Evolutionary conservation across 805 yeast genomes (phyloP).

Genomic region (Blastobotrys terrestris): DNA sequence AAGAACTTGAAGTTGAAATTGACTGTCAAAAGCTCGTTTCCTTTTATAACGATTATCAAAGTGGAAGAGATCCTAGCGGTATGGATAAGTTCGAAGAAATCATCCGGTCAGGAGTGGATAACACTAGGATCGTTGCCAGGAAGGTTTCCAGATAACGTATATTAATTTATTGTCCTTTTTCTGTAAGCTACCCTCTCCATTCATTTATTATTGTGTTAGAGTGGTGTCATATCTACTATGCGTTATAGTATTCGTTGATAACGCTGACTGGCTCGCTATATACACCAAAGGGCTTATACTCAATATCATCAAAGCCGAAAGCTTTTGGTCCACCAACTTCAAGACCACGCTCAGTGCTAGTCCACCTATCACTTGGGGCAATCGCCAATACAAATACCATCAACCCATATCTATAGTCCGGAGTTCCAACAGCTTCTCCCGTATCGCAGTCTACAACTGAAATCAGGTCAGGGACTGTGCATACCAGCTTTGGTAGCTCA

Average conservation of each 20-base stretch:
- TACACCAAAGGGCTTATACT: slow-evolving; percentile 35
- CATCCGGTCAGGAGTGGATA: slow-evolving; percentile 52
- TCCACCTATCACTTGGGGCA: slow-evolving; percentile 36
- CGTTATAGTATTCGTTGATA: slow-evolving; percentile 32
- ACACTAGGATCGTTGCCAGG: slow-evolving; percentile 42
- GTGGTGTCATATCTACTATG: background rate
- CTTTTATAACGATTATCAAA: slow-evolving; percentile 35
- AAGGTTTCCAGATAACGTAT: slow-evolving; percentile 12
- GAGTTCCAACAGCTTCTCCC: slow-evolving; percentile 45
- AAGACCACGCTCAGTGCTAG: slow-evolving; percentile 33
- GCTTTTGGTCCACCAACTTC: slow-evolving; percentile 39
- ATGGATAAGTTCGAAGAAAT: slow-evolving; percentile 54
- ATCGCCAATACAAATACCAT: slow-evolving; percentile 39
- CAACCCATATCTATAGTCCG: slow-evolving; percentile 43
- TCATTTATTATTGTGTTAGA: too few species aligned
- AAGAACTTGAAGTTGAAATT: slow-evolving; percentile 49
- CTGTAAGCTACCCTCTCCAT: too few species aligned
- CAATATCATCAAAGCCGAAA: slow-evolving; percentile 35
- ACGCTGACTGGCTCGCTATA: slow-evolving; percentile 36
- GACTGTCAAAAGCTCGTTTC: slow-evolving; percentile 38
- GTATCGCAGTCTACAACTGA: slow-evolving; percentile 38
- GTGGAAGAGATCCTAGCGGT: slow-evolving; percentile 32
- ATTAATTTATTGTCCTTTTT: background rate
- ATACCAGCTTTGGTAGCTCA: slow-evolving; percentile 28
- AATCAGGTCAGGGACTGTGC: slow-evolving; percentile 44